Base-by-base conservation (phyloP, 306 rosid genomes). In the Bauhinia variegata region DNA sequence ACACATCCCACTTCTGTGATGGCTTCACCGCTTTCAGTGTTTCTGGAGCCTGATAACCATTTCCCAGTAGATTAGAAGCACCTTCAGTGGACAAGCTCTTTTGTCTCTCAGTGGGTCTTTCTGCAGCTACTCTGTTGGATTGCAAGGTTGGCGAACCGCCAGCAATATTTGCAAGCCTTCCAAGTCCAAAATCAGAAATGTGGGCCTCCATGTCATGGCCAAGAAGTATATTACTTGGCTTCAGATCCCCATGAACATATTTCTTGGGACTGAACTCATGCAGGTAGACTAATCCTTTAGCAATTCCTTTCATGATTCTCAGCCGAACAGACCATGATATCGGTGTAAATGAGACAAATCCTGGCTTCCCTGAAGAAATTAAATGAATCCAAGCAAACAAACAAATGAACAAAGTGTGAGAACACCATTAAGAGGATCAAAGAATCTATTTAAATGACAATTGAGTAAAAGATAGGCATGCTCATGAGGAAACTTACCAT, bases 1-100 rank as follows among this genome's bases (percentile, higher is more conserved):
- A 93, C 34, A 86, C 89, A 55, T 93, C 99, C 99, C 96, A 93
- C 76, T 93, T 93, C 84, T 93, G 99, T 0, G 99, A 93, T 61
- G 99, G 99, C 74, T 93, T 93, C 82, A 93, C 90, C 71, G 80
- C 77, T 77, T 88, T 90, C 62, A 86, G 46, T n/a, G 92, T 81
- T 79, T 93, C 99, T 2, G 96, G 99, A 13, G 97, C 99, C 79
- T 81, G 88, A 69, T 90, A 93, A 67, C 77, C 88, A 42, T 79
- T 85, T 47, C 83, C 91, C 67, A 84, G 23, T 12, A 72, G 65
- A 65, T 75, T 54, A 31, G 82, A 18, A 4, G 87, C 14, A 11
- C 80, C 43, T 74, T 86, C 97, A 4, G 85, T 60, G 71, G 89
- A 53, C 9, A 88, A 63, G 68, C 82, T 84, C 85, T 80, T 85